A percentile compares a stretch with the other conserved stretches of the same genome.
Evolutionary conservation across 805 yeast species (phyloP).

Genomic region (Metschnikowia vanudenii): DNA sequence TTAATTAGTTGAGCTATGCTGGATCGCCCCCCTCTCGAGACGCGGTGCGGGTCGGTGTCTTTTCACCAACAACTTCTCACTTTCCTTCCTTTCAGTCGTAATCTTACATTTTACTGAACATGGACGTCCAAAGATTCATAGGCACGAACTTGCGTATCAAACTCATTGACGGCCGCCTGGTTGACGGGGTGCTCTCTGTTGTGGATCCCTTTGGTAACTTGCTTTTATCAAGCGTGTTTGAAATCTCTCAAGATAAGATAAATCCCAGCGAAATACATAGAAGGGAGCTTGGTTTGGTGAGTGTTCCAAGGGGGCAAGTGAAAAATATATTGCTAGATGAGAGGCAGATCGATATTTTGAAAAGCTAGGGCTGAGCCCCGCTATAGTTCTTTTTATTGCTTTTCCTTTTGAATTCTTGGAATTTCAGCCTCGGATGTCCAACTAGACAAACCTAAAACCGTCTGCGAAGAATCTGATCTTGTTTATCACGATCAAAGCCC

Average conservation of each 20-base stretch:
- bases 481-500: conserved; percentile 6
- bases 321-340: conserved; percentile 23
- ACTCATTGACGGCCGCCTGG: conserved; percentile 29
- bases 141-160: conserved; percentile 31
- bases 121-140: conserved; percentile 22
- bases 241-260: conserved; percentile 30
- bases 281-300: conserved; percentile 28
- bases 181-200: conserved; percentile 40
- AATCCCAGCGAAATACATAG: conserved; percentile 21
- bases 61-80: not conserved
- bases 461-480: conserved; percentile 10
- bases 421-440: not conserved
- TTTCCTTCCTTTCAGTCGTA: not conserved
- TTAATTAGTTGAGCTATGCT: not conserved
- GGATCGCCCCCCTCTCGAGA: not conserved
- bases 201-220: conserved; percentile 46
- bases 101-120: not conserved
- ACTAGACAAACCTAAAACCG: conserved; percentile 1
- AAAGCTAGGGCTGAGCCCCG: conserved; percentile 1
- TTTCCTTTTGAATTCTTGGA: not conserved
- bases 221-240: conserved; percentile 35
- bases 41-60: not conserved
- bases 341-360: conserved; percentile 5
- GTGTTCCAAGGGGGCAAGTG: conserved; percentile 24
- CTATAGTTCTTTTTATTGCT: not conserved